Percentiles rank a stretch among this genome's conserved stretches.
These are phyloP conservation scores for Capillidium heterosporum DNA, from an alignment of 371 early-diverging fungal species.

Conservation along the genomic window DNA sequence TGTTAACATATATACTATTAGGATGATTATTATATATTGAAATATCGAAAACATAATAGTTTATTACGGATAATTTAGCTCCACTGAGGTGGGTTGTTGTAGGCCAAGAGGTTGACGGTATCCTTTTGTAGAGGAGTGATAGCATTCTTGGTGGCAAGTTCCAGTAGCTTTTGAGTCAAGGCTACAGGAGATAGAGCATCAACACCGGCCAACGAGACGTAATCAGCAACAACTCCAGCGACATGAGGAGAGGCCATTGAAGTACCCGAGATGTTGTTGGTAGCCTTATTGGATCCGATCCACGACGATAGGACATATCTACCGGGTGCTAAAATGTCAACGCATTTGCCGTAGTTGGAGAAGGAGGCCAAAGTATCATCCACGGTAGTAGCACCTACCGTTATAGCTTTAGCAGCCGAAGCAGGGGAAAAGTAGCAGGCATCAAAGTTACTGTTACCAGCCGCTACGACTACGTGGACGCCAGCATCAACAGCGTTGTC, in stretches of 20 bases:
- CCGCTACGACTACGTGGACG: conserved; percentile 35
- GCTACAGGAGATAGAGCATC: not conserved
- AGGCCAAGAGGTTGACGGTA: conserved; percentile 65
- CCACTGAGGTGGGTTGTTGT: no score
- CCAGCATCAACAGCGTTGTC: conserved; percentile 15
- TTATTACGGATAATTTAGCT: no score
- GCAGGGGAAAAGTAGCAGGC: conserved; percentile 45
- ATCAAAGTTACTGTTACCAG: conserved; percentile 32
- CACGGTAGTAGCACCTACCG: conserved; percentile 40
- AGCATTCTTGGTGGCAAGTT: conserved; percentile 31
- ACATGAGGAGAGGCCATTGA: conserved; percentile 28
- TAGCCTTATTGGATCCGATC: conserved; percentile 9
- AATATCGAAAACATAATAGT: no score
- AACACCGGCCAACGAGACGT: not conserved
- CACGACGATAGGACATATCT: conserved; percentile 20
- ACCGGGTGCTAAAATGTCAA: conserved; percentile 45
- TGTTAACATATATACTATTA: no score
- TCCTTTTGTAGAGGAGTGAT: conserved; percentile 33
- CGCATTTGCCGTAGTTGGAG: conserved; percentile 57
- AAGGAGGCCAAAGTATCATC: conserved; percentile 41
- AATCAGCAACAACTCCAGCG: conserved; percentile 12
- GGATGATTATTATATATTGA: no score
- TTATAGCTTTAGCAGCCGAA: conserved; percentile 26
- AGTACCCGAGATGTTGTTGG: conserved; percentile 20
- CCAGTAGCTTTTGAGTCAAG: not conserved